Conservation (phyloP, 2,329 filamentous ascomycete genomes). For the Triangularia setosa region DNA sequence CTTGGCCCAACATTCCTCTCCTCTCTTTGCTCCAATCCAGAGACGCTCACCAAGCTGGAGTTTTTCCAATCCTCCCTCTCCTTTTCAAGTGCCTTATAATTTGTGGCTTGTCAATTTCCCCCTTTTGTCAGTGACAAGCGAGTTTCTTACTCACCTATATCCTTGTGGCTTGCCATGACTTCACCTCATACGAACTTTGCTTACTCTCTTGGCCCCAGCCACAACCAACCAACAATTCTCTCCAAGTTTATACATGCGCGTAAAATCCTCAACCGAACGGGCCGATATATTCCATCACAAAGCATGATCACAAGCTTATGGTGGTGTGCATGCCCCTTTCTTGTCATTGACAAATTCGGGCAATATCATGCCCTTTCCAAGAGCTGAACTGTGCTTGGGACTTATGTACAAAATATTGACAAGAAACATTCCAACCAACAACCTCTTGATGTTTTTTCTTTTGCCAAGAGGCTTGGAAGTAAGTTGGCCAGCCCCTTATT, state of each 20-base stretch:
- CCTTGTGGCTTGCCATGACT: neutral
- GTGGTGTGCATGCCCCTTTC: neutral
- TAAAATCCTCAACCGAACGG: neutral
- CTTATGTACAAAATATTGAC: neutral
- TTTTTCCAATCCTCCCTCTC: neutral
- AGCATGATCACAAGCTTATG: neutral
- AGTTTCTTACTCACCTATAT: neutral
- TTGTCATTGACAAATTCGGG: neutral
- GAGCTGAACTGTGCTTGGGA: neutral
- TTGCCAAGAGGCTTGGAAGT: neutral
- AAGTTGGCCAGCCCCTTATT: neutral
- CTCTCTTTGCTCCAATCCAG: neutral
- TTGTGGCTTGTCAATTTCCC: neutral
- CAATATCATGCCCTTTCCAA: neutral
- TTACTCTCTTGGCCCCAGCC: neutral
- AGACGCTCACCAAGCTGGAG: neutral
- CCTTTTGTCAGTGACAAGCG: neutral
- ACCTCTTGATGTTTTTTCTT: neutral
- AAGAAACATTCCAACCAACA: neutral
- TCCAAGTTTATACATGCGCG: neutral
- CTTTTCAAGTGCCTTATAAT: neutral
- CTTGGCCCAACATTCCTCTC: neutral
- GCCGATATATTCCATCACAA: neutral
- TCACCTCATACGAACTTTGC: neutral
- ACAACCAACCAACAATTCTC: neutral